Evolutionary conservation across 2,329 filamentous ascomycete genomes (phyloP).

Genomic region (Colletotrichum ledebouriae): DNA sequence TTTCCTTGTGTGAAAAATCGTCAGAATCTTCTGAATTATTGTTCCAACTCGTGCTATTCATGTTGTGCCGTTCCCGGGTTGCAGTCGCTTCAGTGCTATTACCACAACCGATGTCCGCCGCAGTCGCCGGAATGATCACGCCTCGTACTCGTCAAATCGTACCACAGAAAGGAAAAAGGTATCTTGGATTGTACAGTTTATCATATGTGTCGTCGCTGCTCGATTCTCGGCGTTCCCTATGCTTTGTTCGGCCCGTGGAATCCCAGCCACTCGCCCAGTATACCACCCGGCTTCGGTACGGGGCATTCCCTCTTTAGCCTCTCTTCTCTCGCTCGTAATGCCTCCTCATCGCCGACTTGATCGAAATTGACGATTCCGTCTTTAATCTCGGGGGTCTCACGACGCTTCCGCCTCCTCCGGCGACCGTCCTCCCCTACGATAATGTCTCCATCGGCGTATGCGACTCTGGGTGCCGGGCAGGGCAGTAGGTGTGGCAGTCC

Average conservation of each 20-base stretch:
- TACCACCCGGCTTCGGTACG: constrained; percentile 87
- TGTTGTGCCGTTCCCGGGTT: too few relatives aligned
- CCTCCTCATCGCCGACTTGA: constrained; percentile 54
- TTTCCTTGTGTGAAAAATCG: too few relatives aligned
- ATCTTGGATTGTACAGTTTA: constrained; percentile 36
- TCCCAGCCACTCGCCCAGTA: constrained; percentile 81
- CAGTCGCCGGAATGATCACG: background rate
- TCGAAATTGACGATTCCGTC: constrained; percentile 65
- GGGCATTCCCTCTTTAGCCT: constrained; percentile 82
- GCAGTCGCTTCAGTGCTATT: too few relatives aligned
- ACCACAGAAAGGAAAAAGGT: constrained; percentile 28
- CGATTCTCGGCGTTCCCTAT: constrained; percentile 10
- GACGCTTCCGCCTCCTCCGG: constrained; percentile 59
- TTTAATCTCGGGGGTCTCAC: constrained; percentile 55
- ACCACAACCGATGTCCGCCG: background rate
- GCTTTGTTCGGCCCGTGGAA: constrained; percentile 61
- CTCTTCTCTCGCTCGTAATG: constrained; percentile 49
- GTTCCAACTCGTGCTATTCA: too few relatives aligned
- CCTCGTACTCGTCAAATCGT: background rate
- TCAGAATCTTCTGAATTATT: background rate
- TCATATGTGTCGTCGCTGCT: constrained; percentile 32
- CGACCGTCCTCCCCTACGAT: constrained; percentile 61
- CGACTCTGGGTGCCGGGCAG: constrained; percentile 84
- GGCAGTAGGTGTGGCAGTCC: constrained; percentile 90
- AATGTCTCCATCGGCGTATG: constrained; percentile 78